Conservation (phyloP, 2,329 filamentous ascomycete genomes). For the Hypocrella siamensis region DNA sequence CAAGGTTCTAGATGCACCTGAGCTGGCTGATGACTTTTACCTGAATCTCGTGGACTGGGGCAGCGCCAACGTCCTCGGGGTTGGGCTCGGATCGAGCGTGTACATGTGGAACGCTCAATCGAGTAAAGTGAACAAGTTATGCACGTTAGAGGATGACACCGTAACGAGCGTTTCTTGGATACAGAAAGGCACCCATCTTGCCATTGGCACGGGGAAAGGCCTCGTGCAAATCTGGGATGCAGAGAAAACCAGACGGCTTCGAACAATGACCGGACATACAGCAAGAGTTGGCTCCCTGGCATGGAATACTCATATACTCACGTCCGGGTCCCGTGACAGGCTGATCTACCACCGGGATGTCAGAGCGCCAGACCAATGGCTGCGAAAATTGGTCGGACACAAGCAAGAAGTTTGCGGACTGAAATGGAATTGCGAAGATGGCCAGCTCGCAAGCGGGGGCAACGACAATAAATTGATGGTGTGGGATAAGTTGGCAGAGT, state of each 20-base stretch:
- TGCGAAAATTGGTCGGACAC: constrained; percentile 76
- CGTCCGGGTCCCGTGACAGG: constrained; percentile 85
- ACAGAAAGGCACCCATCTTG: constrained; percentile 87
- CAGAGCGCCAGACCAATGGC: constrained; percentile 77
- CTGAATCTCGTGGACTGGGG: constrained; percentile 97
- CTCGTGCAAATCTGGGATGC: constrained; percentile 97
- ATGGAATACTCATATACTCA: constrained; percentile 96
- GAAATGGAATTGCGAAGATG: constrained; percentile 93
- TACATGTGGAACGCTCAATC: constrained; percentile 97
- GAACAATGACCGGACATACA: constrained; percentile 95
- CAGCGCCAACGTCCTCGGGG: constrained; percentile 82
- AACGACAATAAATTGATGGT: constrained; percentile 99
- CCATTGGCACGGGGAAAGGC: constrained; percentile 88
- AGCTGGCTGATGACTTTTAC: constrained; percentile 94
- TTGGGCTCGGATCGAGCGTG: constrained; percentile 81
- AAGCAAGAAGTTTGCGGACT: constrained; percentile 97
- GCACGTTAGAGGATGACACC: constrained; percentile 80
- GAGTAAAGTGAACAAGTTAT: constrained; percentile 84
- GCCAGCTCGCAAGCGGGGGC: constrained; percentile 84
- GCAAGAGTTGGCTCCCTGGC: constrained; percentile 84
- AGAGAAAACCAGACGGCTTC: constrained; percentile 64
- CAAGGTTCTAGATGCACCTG: constrained; percentile 92
- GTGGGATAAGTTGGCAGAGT: constrained; percentile 91
- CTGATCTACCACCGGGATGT: constrained; percentile 94
- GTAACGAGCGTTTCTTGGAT: constrained; percentile 99